Percentiles rank a stretch among this genome's conserved stretches.
These are phyloP conservation scores for Quillaja saponaria DNA, from an alignment of 306 rosid species.

Conservation along the genomic window DNA sequence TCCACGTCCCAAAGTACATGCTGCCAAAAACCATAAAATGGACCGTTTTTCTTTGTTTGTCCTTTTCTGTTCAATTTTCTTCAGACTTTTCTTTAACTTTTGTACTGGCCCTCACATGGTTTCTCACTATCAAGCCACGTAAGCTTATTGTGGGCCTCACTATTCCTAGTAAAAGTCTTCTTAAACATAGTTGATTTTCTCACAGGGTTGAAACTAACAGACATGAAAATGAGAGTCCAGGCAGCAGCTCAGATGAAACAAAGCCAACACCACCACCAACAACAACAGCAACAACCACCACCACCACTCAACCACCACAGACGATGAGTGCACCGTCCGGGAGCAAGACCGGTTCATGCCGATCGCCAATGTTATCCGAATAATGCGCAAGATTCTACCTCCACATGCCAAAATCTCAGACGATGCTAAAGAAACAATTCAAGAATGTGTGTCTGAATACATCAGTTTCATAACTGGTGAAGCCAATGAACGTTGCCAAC, in stretches of 20 bases:
- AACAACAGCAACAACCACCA: too few relatives aligned
- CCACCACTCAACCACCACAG: slow-evolving; percentile 29
- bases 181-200: not conserved
- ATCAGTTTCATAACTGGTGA: slow-evolving; percentile 88
- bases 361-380: slow-evolving; percentile 83
- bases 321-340: slow-evolving; percentile 66
- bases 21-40: slow-evolving; percentile 20
- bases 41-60: slow-evolving; percentile 23
- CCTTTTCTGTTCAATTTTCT: too few relatives aligned
- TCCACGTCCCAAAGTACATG: slow-evolving; percentile 24
- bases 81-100: too few relatives aligned
- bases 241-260: slow-evolving; percentile 9
- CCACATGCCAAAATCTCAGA: slow-evolving; percentile 75
- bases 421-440: slow-evolving; percentile 84
- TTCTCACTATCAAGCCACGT: too few relatives aligned
- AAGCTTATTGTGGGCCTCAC: too few relatives aligned
- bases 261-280: not conserved
- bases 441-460: slow-evolving; percentile 84
- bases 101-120: too few relatives aligned
- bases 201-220: slow-evolving; percentile 51
- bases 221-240: slow-evolving; percentile 36
- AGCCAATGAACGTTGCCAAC: slow-evolving; percentile 85
- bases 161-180: not conserved
- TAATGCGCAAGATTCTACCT: slow-evolving; percentile 84
- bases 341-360: slow-evolving; percentile 97